Conservation (phyloP, 1,139 yeast genomes). For the Candida neerlandica region DNA sequence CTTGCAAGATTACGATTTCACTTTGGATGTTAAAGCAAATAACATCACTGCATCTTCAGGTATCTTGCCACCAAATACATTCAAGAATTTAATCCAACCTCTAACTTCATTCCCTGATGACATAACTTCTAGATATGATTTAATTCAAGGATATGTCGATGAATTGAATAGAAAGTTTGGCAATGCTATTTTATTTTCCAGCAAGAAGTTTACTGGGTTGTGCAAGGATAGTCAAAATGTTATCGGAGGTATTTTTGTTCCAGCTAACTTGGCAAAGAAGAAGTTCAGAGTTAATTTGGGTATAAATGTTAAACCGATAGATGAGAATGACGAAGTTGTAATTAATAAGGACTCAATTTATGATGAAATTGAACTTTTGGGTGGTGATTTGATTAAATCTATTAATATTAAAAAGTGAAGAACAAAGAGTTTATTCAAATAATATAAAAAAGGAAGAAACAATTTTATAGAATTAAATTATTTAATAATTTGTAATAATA, state of each 20-base stretch:
- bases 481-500: slow-evolving; percentile 6
- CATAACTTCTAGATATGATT: slow-evolving; percentile 51
- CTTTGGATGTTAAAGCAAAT: slow-evolving; percentile 55
- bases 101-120: slow-evolving; percentile 48
- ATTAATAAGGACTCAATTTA: slow-evolving; percentile 76
- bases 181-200: slow-evolving; percentile 61
- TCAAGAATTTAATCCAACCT: slow-evolving; percentile 62
- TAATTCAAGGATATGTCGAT: slow-evolving; percentile 53
- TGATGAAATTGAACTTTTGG: slow-evolving; percentile 71
- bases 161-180: slow-evolving; percentile 60
- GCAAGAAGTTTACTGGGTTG: slow-evolving; percentile 54
- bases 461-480: slow-evolving; percentile 4
- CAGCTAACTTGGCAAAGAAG: slow-evolving; percentile 54
- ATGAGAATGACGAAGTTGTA: slow-evolving; percentile 52
- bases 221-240: slow-evolving; percentile 57
- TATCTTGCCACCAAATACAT: slow-evolving; percentile 53
- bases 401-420: slow-evolving; percentile 21
- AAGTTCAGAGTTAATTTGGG: slow-evolving; percentile 83
- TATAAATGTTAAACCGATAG: slow-evolving; percentile 68
- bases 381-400: slow-evolving; percentile 63
- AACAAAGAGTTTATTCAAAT: not conserved
- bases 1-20: slow-evolving; percentile 79
- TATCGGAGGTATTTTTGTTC: slow-evolving; percentile 81
- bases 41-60: slow-evolving; percentile 55
- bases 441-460: not conserved